These are phyloP conservation scores for Anisogramma anomala DNA, from an alignment of 2,329 filamentous ascomycete species.

Conservation along the genomic window DNA sequence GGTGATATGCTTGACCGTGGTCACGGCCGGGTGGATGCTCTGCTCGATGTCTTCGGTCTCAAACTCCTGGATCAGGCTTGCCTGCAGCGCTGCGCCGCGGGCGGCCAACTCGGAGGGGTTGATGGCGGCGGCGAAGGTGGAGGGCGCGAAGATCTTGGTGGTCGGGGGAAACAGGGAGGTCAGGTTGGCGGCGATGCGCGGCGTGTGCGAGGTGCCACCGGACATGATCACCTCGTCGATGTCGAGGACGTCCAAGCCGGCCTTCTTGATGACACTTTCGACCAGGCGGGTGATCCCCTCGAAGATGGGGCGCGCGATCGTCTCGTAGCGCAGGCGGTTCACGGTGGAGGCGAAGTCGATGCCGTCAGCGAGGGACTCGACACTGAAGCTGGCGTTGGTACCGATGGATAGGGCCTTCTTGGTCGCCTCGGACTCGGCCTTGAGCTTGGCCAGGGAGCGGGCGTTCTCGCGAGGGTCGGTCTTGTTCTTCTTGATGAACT, in stretches of 20 bases:
- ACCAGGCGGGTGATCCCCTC: constrained; percentile 79
- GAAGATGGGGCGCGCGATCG: constrained; percentile 76
- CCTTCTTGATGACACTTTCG: constrained; percentile 79
- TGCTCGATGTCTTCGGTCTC: constrained; percentile 89
- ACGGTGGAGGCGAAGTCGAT: constrained; percentile 85
- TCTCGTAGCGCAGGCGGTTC: constrained; percentile 88
- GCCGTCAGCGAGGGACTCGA: constrained; percentile 81
- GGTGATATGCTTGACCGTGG: constrained; percentile 79
- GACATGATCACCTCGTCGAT: constrained; percentile 90
- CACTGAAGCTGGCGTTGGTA: constrained; percentile 78
- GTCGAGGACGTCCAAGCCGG: constrained; percentile 80
- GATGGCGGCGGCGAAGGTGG: constrained; percentile 64
- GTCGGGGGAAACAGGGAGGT: constrained; percentile 67
- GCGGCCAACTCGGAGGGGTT: constrained; percentile 88
- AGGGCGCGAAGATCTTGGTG: constrained; percentile 70
- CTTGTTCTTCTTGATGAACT: constrained; percentile 96
- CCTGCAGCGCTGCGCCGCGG: constrained; percentile 89
- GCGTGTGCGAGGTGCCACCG: constrained; percentile 85
- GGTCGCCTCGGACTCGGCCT: constrained; percentile 77
- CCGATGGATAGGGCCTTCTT: constrained; percentile 89
- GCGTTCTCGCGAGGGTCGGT: constrained; percentile 74
- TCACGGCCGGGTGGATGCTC: constrained; percentile 89
- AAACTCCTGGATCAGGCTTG: constrained; percentile 87
- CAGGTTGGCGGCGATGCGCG: constrained; percentile 78
- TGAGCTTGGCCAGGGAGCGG: constrained; percentile 79